phyloP scores from a whole-genome alignment of 345 rosid genomes.

The Alliaria petiolata region DNA sequence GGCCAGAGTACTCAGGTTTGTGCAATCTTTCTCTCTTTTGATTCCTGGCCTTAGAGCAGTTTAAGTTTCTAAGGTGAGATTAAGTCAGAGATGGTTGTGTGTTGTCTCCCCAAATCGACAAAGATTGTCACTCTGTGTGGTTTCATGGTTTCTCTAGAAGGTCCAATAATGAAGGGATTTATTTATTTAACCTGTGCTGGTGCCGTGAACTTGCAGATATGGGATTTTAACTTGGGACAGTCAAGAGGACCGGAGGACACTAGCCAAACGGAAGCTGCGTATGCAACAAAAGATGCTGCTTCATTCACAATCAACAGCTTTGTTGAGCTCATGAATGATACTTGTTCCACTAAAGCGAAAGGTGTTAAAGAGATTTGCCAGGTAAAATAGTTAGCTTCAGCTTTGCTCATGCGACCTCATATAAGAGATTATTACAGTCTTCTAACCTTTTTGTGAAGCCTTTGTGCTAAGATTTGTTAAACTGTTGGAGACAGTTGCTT shows the following conservation, averaged over 20 bases:
- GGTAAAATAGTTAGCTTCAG: not conserved
- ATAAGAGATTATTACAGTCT: not conserved
- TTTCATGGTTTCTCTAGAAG: not conserved
- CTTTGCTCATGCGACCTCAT: not conserved
- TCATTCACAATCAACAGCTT: slow-evolving; percentile 54
- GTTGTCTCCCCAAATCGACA: not conserved
- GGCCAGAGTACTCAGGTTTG: slow-evolving; percentile 57
- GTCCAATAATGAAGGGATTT: not conserved
- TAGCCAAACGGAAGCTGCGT: slow-evolving; percentile 40
- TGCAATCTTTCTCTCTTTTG: not conserved
- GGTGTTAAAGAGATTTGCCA: slow-evolving; percentile 42
- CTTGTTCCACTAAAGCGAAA: slow-evolving; percentile 38
- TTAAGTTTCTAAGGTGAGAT: not conserved
- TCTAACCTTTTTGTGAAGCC: not conserved
- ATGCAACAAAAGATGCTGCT: slow-evolving; percentile 29
- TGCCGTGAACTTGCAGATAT: slow-evolving; percentile 51
- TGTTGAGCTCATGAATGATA: slow-evolving; percentile 41
- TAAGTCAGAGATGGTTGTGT: not conserved
- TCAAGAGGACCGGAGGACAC: slow-evolving; percentile 47
- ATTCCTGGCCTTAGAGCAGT: not conserved
- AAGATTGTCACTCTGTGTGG: not conserved
- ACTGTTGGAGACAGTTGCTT: not conserved
- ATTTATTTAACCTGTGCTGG: not conserved
- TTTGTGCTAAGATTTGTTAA: no score
- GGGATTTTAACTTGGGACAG: slow-evolving; percentile 81